Conservation (phyloP, 305 asterid species). For the Withania somnifera region DNA sequence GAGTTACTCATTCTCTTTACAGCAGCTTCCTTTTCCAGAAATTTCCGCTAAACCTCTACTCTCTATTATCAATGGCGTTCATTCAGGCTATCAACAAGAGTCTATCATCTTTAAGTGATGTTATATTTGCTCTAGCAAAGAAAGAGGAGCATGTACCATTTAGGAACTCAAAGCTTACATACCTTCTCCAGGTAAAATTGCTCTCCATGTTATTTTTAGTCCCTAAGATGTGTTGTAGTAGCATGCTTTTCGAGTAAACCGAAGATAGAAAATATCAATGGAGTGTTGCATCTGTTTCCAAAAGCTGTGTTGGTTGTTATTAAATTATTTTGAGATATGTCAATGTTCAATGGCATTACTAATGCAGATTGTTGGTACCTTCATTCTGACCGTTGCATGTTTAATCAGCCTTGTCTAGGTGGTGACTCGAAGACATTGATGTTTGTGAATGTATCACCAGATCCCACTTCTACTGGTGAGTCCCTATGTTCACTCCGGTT, state of each 20-base stretch:
- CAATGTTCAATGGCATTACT: too few species aligned
- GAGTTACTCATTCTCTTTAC: background rate
- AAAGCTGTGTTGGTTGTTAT: background rate
- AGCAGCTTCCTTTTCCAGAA: background rate
- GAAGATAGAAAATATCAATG: too few species aligned
- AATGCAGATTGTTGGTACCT: background rate
- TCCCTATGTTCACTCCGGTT: slow-evolving; percentile 92
- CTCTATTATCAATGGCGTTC: background rate
- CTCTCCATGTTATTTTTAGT: too few species aligned
- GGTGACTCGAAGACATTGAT: slow-evolving; percentile 93
- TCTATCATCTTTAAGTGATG: slow-evolving; percentile 84
- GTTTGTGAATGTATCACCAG: slow-evolving; percentile 91
- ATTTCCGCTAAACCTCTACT: background rate
- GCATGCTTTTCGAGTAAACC: too few species aligned
- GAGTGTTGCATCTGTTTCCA: background rate
- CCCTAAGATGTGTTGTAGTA: too few species aligned
- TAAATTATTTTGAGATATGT: too few species aligned
- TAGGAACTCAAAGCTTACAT: slow-evolving; percentile 89
- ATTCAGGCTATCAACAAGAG: slow-evolving; percentile 90
- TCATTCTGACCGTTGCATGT: background rate
- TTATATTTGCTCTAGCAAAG: slow-evolving; percentile 89
- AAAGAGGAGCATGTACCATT: slow-evolving; percentile 95
- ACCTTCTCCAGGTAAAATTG: slow-evolving; percentile 84
- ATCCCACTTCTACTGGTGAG: slow-evolving; percentile 66
- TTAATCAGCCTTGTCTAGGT: slow-evolving; percentile 86